phyloP scores from a whole-genome alignment of 2,329 filamentous ascomycete species.

The Orbilia javanica region DNA sequence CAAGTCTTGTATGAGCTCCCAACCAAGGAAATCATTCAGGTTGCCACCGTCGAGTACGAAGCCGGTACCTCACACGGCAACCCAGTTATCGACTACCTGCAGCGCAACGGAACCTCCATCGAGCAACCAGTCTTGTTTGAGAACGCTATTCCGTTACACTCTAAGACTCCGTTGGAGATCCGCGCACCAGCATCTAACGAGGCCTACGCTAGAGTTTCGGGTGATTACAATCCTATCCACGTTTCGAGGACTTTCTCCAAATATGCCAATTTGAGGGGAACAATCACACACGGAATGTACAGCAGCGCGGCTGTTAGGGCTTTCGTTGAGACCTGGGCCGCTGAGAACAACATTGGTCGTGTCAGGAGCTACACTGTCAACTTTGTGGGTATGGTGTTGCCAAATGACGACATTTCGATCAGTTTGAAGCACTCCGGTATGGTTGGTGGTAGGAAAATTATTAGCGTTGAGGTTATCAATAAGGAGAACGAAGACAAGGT shows the following conservation, averaged over 20 bases:
- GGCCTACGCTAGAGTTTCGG: conserved; percentile 96
- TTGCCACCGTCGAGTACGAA: conserved; percentile 96
- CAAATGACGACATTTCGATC: conserved; percentile 93
- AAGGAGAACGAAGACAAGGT: conserved; percentile 97
- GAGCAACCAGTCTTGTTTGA: conserved; percentile 98
- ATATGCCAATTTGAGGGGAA: conserved; percentile 95
- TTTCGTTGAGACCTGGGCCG: conserved; percentile 97
- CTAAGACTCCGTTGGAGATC: conserved; percentile 87
- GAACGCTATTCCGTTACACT: conserved; percentile 94
- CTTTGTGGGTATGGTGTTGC: conserved; percentile 97
- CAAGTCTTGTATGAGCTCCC: conserved; percentile 94
- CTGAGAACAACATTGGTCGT: conserved; percentile 97
- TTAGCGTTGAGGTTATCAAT: conserved; percentile 97
- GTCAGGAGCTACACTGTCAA: conserved; percentile 97
- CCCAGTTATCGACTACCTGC: conserved; percentile 94
- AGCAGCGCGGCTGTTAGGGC: conserved; percentile 95
- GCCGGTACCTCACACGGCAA: conserved; percentile 93
- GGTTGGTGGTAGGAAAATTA: conserved; percentile 98
- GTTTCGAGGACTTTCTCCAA: conserved; percentile 95
- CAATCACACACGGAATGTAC: conserved; percentile 99
- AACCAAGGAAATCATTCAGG: conserved; percentile 96
- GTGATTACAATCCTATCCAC: conserved; percentile 99
- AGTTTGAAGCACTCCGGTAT: conserved; percentile 97
- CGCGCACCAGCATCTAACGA: conserved; percentile 96
- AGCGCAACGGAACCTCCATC: conserved; percentile 89